These are phyloP conservation scores for Rhodosporidiobolus sp. DNA, from an alignment of 768 basidiomycete genomes.

Conservation along the genomic window DNA sequence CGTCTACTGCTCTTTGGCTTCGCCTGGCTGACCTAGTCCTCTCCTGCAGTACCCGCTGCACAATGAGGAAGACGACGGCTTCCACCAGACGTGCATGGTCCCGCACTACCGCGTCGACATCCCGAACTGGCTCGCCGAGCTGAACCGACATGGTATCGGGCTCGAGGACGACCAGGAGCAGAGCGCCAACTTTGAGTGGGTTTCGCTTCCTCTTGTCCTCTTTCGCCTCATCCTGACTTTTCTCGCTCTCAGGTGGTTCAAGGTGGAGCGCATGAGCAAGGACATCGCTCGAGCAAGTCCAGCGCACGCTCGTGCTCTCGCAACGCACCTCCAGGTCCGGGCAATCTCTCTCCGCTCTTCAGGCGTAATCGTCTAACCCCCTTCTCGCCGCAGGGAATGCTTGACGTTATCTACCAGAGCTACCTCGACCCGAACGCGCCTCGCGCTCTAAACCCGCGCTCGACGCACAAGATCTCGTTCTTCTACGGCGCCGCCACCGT, in stretches of 20 bases:
- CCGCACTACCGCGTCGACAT: conserved; percentile 8
- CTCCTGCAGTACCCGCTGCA: background rate
- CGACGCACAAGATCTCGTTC: conserved; percentile 23
- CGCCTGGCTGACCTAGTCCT: no score
- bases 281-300: background rate
- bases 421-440: conserved; percentile 16
- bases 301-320: conserved; percentile 9
- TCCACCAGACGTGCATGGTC: conserved; percentile 6
- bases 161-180: conserved; percentile 25
- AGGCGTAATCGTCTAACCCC: no score
- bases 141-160: conserved; percentile 8
- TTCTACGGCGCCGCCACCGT: background rate
- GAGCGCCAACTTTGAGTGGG: conserved; percentile 18
- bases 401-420: conserved; percentile 1
- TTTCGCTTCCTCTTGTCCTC: background rate
- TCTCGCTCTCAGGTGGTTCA: background rate
- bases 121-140: conserved; percentile 19
- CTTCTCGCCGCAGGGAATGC: conserved; percentile 18
- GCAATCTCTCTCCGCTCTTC: no score
- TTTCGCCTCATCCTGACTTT: background rate
- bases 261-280: conserved; percentile 7
- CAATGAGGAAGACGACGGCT: background rate
- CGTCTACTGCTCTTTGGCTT: background rate
- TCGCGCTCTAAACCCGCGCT: background rate
- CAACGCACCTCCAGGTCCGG: conserved; percentile 7